Base-by-base conservation (phyloP, 179 eudicot species). In the Silene vulgaris region DNA sequence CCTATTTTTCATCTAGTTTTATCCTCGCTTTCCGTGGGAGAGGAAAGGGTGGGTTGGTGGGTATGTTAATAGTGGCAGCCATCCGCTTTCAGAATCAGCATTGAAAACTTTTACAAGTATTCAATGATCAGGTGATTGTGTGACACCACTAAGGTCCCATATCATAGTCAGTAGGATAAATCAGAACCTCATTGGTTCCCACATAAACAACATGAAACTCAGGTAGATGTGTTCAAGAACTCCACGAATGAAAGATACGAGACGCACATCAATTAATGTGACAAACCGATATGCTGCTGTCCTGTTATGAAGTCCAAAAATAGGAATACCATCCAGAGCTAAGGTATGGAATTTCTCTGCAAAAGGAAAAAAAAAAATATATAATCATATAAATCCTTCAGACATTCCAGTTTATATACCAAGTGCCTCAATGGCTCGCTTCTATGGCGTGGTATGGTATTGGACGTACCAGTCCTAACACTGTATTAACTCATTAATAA, bases 251-350 rank as follows among this genome's bases (percentile, higher is more conserved):
- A 56, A 75, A 48, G 81, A 81, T 70, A 78, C 8, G 76, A 73
- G 76, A 89, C 95, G 75, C 72, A 95, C 99, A 82, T 95, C 99
- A 80, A 95, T 88, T 78, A 95, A 84, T 67, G 95, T 95, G 88
- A 95, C 97, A 80, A 95, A 95, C 60, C 99, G 99, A 77, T 90
- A 95, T 40, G 99, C 99, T 74, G 97, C 96, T 50, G 99, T 86
- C 82, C 90, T 86, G 63, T 95, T 95, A 72, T 88, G 88, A 71
- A 87, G 90, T 73, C 91, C 96, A 9, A 95, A 89, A 67, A 86
- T 85, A 16, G 99, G 99, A 65, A 92, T 89, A 52, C 91, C 97
- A 29, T 95, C 99, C 80, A 95, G 65, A 57, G 91, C 94, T 69
- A 95, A 80, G 0, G 99, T 95, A 83, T 95, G 99, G 62, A 88